Percentiles rank a stretch among this genome's conserved stretches.
phyloP scores from a whole-genome alignment of 352 stramenopile species.

The Pythium diclinum region DNA sequence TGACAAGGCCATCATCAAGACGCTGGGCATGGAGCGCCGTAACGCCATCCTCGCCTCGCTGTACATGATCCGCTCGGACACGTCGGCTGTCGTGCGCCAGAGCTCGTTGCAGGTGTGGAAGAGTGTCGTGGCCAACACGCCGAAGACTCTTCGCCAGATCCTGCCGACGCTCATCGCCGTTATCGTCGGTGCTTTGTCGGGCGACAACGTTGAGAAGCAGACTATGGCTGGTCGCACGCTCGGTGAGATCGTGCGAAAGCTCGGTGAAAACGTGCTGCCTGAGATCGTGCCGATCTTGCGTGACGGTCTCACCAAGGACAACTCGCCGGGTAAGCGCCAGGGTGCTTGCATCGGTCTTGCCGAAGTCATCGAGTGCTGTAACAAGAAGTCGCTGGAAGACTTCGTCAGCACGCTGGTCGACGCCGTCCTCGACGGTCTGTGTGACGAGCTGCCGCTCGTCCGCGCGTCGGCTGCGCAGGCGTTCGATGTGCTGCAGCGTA shows the following conservation, averaged over 20 bases:
- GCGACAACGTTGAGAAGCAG: conserved; percentile 86
- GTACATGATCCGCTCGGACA: conserved; percentile 98
- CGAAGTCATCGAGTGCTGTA: conserved; percentile 97
- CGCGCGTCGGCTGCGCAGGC: conserved; percentile 93
- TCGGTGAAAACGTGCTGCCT: conserved; percentile 98
- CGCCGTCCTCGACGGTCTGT: conserved; percentile 97
- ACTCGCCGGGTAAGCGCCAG: conserved; percentile 74
- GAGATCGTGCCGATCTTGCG: conserved; percentile 98
- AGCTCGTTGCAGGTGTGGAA: conserved; percentile 98
- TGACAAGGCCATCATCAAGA: conserved; percentile 85
- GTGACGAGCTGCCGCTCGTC: conserved; percentile 90
- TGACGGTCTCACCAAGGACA: conserved; percentile 82
- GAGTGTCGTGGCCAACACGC: conserved; percentile 97
- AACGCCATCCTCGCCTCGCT: conserved; percentile 96
- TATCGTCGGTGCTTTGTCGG: conserved; percentile 95
- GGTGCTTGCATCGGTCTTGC: conserved; percentile 98
- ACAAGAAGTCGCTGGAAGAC: conserved; percentile 94
- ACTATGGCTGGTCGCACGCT: conserved; percentile 92
- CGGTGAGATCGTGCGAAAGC: conserved; percentile 98
- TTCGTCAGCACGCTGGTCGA: conserved; percentile 97
- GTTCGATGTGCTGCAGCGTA: conserved; percentile 96
- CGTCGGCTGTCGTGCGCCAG: conserved; percentile 94
- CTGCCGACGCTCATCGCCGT: conserved; percentile 94
- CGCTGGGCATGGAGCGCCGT: conserved; percentile 92
- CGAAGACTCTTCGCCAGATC: conserved; percentile 97